phyloP scores from a whole-genome alignment of 805 yeast species.

The Yarrowia sp. region DNA sequence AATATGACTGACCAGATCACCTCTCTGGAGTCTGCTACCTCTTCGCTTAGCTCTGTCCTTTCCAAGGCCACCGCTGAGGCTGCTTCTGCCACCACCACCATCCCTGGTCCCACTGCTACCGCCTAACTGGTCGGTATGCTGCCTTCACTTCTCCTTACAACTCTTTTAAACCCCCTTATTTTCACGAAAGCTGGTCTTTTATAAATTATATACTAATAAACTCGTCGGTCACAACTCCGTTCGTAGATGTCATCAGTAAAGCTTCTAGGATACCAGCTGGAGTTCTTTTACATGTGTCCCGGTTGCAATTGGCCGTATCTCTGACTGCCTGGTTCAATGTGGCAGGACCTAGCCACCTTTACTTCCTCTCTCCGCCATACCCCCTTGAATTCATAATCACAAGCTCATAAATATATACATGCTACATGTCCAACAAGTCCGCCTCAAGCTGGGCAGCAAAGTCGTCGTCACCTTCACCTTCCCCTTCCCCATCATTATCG shows the following conservation, averaged over 20 bases:
- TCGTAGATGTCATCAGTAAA: too few relatives aligned
- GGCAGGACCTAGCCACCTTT: too few relatives aligned
- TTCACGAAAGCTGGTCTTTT: slow-evolving; percentile 17
- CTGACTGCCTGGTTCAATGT: too few relatives aligned
- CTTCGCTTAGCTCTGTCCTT: neutral
- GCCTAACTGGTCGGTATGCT: neutral
- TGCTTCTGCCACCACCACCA: slow-evolving; percentile 23
- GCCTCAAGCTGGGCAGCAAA: slow-evolving; percentile 30
- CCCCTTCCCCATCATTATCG: slow-evolving; percentile 21
- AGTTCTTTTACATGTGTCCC: too few relatives aligned
- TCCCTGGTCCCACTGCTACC: slow-evolving; percentile 8
- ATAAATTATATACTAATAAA: slow-evolving; percentile 14
- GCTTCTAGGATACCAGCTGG: too few relatives aligned
- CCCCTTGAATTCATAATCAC: neutral
- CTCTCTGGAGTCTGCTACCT: slow-evolving; percentile 23
- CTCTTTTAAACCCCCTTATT: neutral
- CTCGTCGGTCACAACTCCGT: slow-evolving; percentile 15
- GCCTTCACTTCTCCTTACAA: neutral
- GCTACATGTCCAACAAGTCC: slow-evolving; percentile 20
- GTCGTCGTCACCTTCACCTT: slow-evolving; percentile 28
- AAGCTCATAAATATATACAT: slow-evolving; percentile 17
- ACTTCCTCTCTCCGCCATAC: too few relatives aligned
- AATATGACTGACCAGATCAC: slow-evolving; percentile 19
- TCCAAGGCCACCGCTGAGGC: slow-evolving; percentile 6
- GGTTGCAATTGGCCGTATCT: too few relatives aligned